These are phyloP conservation scores for Flaveria ramosissima DNA, from an alignment of 129 eudicot species.

Conservation along the genomic window DNA sequence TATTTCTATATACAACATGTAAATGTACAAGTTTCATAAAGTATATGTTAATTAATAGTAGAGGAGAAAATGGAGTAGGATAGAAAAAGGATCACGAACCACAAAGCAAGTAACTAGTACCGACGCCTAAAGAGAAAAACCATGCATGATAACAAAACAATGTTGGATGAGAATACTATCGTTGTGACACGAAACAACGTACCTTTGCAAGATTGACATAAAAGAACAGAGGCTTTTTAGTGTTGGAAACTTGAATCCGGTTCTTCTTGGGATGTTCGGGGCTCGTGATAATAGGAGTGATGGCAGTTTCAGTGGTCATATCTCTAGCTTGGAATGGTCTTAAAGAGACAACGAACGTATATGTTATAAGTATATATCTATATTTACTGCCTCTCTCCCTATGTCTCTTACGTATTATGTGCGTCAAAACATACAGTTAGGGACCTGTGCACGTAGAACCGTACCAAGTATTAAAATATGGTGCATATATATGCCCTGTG, in stretches of 20 bases:
- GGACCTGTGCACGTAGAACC: slow-evolving; percentile 37
- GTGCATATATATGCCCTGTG: slow-evolving; percentile 22
- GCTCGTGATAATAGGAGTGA: slow-evolving; percentile 41
- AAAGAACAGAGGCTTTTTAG: slow-evolving; percentile 93
- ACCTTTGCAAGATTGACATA: slow-evolving; percentile 98
- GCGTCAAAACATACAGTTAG: slow-evolving; percentile 26
- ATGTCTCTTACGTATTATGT: slow-evolving; percentile 25
- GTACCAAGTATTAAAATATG: slow-evolving; percentile 25
- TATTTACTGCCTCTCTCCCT: slow-evolving; percentile 33
- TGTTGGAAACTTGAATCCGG: slow-evolving; percentile 90
- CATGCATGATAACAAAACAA: not conserved
- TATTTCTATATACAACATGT: no score
- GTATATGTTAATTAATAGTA: no score
- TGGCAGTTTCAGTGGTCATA: slow-evolving; percentile 39
- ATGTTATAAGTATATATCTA: slow-evolving; percentile 37
- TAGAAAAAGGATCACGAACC: no score
- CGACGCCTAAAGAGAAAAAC: no score
- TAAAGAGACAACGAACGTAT: slow-evolving; percentile 35
- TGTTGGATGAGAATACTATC: not conserved
- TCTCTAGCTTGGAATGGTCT: slow-evolving; percentile 32
- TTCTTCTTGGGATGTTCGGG: slow-evolving; percentile 65
- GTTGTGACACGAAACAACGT: not conserved
- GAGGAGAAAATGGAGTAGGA: no score
- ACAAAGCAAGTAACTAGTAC: no score
- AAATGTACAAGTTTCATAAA: no score